Percentiles rank a stretch among this genome's conserved stretches.
Conservation (phyloP, 1,284 basidiomycete genomes). For the Boletellus deceptivus region DNA sequence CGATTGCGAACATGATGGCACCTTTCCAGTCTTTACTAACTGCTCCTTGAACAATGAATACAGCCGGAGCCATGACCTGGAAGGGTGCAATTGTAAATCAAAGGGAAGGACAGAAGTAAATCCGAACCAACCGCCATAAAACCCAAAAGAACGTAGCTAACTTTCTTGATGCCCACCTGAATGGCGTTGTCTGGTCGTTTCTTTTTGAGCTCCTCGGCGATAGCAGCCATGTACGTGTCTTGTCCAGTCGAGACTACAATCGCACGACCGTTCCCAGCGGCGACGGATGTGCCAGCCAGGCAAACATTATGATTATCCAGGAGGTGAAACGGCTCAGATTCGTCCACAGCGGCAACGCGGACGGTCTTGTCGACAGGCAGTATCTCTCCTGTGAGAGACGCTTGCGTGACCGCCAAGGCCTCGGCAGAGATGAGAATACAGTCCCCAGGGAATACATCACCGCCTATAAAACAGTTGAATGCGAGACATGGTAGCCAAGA, state of each 20-base stretch:
- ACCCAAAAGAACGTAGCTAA: constrained; percentile 31
- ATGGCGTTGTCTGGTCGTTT: constrained; percentile 31
- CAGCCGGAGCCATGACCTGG: constrained; percentile 31
- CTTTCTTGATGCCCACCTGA: constrained; percentile 32
- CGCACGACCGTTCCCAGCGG: constrained; percentile 30
- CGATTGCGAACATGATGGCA: constrained; percentile 33
- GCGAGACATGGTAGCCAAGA: background rate
- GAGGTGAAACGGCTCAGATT: constrained; percentile 25
- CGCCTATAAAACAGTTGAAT: constrained; percentile 15
- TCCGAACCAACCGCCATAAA: constrained; percentile 29
- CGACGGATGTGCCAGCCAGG: constrained; percentile 32
- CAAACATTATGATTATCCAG: constrained; percentile 31
- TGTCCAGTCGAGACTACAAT: constrained; percentile 31
- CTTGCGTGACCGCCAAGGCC: constrained; percentile 28
- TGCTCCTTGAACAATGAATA: constrained; percentile 31
- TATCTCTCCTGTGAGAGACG: constrained; percentile 33
- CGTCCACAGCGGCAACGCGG: constrained; percentile 15
- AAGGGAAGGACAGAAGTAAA: background rate
- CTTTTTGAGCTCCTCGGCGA: constrained; percentile 33
- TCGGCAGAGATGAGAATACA: constrained; percentile 33
- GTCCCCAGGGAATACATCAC: constrained; percentile 34
- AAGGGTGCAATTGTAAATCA: background rate
- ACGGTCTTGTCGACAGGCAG: constrained; percentile 28
- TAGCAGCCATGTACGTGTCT: constrained; percentile 34
- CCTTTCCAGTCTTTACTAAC: constrained; percentile 33